Evolutionary conservation across 2,329 filamentous ascomycete species (phyloP).

Genomic region (Amylocarpus encephaloides): DNA sequence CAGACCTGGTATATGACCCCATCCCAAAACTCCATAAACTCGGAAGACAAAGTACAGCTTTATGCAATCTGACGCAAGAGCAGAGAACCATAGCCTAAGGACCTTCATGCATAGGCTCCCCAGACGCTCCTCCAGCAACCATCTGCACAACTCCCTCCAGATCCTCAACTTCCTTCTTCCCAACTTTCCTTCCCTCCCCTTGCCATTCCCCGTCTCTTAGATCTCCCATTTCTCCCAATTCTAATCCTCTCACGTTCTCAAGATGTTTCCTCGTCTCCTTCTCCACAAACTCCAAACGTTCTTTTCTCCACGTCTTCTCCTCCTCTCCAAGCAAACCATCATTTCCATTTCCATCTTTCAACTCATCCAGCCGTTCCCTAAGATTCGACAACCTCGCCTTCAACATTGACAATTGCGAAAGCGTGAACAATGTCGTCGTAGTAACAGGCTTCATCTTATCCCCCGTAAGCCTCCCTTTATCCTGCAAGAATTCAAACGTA

Average conservation of each 20-base stretch:
- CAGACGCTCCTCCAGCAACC: conserved; percentile 34
- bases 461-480: conserved; percentile 45
- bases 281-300: conserved; percentile 79
- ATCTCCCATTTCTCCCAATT: conserved; percentile 55
- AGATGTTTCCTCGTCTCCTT: conserved; percentile 69
- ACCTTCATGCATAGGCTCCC: conserved; percentile 24
- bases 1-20: conserved; percentile 6
- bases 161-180: conserved; percentile 49
- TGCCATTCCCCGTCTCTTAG: conserved; percentile 61
- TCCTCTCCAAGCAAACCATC: conserved; percentile 31
- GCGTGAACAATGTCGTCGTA: conserved; percentile 69
- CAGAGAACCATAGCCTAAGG: neutral
- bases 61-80: neutral
- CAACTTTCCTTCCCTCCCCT: conserved; percentile 44
- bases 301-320: conserved; percentile 56
- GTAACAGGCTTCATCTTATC: conserved; percentile 53
- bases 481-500: conserved; percentile 50
- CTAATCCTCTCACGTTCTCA: conserved; percentile 61
- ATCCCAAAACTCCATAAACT: conserved; percentile 3
- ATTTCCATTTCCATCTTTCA: conserved; percentile 36
- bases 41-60: neutral
- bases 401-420: conserved; percentile 77
- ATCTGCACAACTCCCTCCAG: conserved; percentile 46
- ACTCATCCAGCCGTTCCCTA: conserved; percentile 52
- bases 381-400: conserved; percentile 63